Percentiles rank a stretch among this genome's conserved stretches.
Conservation (phyloP, 352 stramenopile genomes). For the Phytophthora litchii region DNA sequence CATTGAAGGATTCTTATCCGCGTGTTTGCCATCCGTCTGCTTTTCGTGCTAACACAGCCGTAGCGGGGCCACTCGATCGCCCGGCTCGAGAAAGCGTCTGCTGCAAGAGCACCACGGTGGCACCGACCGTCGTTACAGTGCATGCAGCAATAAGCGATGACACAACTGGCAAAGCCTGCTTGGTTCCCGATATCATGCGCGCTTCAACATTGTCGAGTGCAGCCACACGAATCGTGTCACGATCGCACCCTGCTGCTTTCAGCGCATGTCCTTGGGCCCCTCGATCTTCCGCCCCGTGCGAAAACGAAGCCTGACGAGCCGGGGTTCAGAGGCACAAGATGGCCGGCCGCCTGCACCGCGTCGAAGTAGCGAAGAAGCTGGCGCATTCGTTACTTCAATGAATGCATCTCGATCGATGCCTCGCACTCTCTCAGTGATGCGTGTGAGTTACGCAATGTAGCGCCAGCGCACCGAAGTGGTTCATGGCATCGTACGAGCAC, state of each 20-base stretch:
- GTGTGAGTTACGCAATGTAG: constrained; percentile 8
- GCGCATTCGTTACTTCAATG: constrained; percentile 8
- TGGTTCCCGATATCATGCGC: constrained; percentile 10
- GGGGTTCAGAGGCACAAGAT: neutral
- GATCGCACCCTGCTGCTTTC: constrained; percentile 25
- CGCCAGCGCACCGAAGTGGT: constrained; percentile 8
- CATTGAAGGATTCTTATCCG: constrained; percentile 21
- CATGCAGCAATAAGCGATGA: neutral
- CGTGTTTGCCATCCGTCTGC: constrained; percentile 19
- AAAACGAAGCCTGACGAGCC: neutral
- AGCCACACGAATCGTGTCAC: too few species aligned
- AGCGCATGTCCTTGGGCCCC: constrained; percentile 3
- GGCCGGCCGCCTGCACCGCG: neutral
- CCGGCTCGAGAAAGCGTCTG: constrained; percentile 19
- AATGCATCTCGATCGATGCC: constrained; percentile 1
- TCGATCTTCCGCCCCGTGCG: constrained; percentile 19
- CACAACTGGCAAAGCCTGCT: constrained; percentile 22
- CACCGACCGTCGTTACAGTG: neutral
- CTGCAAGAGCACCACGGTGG: constrained; percentile 13
- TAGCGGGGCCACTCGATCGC: constrained; percentile 12
- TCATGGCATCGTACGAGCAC: constrained; percentile 11
- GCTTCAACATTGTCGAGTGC: constrained; percentile 7
- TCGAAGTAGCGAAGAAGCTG: constrained; percentile 16
- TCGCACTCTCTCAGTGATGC: constrained; percentile 1
- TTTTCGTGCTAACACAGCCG: constrained; percentile 13